Evolutionary conservation across 257 asterid species (phyloP).

Genomic region (Przewalskia tangutica): DNA sequence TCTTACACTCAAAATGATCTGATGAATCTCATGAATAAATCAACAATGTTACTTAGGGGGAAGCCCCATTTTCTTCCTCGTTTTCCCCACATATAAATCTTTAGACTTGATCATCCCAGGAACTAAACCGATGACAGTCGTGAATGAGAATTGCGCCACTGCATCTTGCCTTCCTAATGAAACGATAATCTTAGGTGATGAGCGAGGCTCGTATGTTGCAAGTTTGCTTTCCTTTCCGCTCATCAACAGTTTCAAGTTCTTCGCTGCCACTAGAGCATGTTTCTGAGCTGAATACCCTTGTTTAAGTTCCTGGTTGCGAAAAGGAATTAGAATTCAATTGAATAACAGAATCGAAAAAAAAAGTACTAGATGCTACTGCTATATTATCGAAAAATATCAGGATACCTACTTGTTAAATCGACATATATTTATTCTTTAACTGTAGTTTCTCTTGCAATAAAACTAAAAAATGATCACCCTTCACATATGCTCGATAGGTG

Average conservation of each 20-base stretch:
- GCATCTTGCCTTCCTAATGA: slow-evolving; percentile 79
- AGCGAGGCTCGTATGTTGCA: slow-evolving; percentile 47
- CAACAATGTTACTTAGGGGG: slow-evolving; percentile 5
- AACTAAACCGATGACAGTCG: slow-evolving; percentile 56
- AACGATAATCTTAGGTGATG: slow-evolving; percentile 41
- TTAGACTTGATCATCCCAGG: slow-evolving; percentile 81
- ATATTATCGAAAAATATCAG: no score
- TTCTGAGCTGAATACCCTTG: slow-evolving; percentile 70
- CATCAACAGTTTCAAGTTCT: slow-evolving; percentile 50
- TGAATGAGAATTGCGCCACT: slow-evolving; percentile 63
- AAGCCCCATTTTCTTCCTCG: slow-evolving; percentile 64
- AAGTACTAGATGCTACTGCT: not conserved
- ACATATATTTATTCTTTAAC: no score
- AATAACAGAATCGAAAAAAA: not conserved
- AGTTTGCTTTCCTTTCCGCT: slow-evolving; percentile 50
- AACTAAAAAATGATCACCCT: not conserved
- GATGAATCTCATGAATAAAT: not conserved
- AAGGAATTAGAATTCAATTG: not conserved
- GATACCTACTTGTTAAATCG: no score
- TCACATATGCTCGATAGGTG: not conserved
- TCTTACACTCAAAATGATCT: not conserved
- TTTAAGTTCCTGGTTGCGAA: slow-evolving; percentile 43
- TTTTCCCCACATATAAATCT: slow-evolving; percentile 71
- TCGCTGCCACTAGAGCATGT: slow-evolving; percentile 51
- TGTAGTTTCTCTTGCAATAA: not conserved